Conservation (phyloP, 2,329 filamentous ascomycete genomes). For the Sporothrix dimorphospora region DNA sequence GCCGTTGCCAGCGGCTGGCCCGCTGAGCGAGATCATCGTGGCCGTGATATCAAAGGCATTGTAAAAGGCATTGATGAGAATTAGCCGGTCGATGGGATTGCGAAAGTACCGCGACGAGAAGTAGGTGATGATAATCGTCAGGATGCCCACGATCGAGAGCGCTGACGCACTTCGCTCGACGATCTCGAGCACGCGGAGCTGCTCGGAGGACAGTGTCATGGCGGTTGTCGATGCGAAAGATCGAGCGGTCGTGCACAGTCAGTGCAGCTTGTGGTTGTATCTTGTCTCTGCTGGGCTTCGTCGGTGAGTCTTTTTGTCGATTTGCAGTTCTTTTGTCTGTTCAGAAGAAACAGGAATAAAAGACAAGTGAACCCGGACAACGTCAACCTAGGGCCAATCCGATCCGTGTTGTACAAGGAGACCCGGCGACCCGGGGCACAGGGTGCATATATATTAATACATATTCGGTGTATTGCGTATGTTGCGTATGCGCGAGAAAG, state of each 20-base stretch:
- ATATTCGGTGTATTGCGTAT: conserved; percentile 9
- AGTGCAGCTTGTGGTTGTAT: not conserved
- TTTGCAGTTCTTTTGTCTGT: not conserved
- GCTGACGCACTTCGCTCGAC: conserved; percentile 40
- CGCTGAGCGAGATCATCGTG: conserved; percentile 46
- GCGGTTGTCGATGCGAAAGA: not conserved
- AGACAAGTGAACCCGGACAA: not conserved
- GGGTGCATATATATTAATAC: conserved; percentile 15
- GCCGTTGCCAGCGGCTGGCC: conserved; percentile 41
- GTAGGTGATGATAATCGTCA: conserved; percentile 43
- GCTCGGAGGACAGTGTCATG: conserved; percentile 36
- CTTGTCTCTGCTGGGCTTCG: not conserved
- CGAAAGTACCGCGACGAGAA: conserved; percentile 41
- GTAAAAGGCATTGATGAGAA: conserved; percentile 45
- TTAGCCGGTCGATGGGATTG: conserved; percentile 46
- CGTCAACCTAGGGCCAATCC: not conserved
- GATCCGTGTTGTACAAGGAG: not conserved
- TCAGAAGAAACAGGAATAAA: not conserved
- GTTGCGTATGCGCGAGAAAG: conserved; percentile 1
- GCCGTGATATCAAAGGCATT: conserved; percentile 44
- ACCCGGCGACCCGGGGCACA: conserved; percentile 11
- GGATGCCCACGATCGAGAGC: conserved; percentile 42
- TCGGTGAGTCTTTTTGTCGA: not conserved
- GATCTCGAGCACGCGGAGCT: conserved; percentile 38
- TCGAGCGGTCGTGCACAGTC: not conserved